A percentile compares a stretch with the other conserved stretches of the same genome.
Evolutionary conservation across 257 asterid species (phyloP).

Genomic region (Solanum medicagineum): DNA sequence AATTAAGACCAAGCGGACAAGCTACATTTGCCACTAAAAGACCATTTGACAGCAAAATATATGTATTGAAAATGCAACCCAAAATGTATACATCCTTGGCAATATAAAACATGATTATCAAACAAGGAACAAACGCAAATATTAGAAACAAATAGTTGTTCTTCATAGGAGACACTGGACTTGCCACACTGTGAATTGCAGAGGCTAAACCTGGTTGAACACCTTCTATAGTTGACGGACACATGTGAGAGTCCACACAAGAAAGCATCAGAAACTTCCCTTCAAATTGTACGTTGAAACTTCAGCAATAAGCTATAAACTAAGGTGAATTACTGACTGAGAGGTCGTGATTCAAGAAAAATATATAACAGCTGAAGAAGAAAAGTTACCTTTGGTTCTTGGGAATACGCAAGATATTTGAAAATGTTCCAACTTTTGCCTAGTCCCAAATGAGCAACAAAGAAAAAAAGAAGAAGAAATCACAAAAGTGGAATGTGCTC

Average conservation of each 20-base stretch:
- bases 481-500: not conserved
- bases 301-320: not conserved
- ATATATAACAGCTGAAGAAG: not conserved
- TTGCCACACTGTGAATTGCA: not conserved
- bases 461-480: too few species aligned
- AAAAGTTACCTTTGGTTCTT: not conserved
- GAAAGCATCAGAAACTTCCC: not conserved
- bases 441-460: not conserved
- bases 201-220: not conserved
- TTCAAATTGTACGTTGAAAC: not conserved
- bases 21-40: not conserved
- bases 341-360: not conserved
- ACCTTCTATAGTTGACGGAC: not conserved
- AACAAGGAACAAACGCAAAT: not conserved
- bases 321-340: not conserved
- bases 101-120: not conserved
- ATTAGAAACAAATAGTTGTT: not conserved
- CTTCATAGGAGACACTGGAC: not conserved
- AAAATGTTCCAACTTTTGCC: not conserved
- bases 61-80: not conserved
- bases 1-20: not conserved
- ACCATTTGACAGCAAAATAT: not conserved
- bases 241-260: not conserved
- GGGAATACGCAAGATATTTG: not conserved
- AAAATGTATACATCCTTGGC: not conserved